phyloP scores from a whole-genome alignment of 169 alveolate species.

The Plasmodium vinckei region DNA sequence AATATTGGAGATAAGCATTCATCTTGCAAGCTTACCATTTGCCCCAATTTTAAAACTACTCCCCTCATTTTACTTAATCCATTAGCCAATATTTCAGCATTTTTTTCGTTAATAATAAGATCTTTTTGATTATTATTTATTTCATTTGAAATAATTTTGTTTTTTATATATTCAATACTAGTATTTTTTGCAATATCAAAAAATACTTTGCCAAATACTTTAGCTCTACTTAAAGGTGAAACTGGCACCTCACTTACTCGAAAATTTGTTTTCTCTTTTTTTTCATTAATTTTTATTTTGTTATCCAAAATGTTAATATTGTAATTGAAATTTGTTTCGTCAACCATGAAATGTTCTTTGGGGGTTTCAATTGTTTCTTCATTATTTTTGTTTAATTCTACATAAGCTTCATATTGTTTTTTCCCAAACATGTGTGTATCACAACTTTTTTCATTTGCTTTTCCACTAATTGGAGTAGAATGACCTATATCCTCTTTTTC shows the following conservation, averaged over 20 bases:
- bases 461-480: no score
- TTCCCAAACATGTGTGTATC: neutral
- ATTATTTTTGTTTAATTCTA: neutral
- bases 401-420: neutral
- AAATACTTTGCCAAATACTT: slow-evolving; percentile 60
- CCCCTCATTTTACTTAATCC: slow-evolving; percentile 92
- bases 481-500: no score
- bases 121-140: neutral
- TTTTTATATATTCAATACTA: slow-evolving; percentile 62
- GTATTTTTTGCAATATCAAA: slow-evolving; percentile 68
- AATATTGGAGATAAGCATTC: slow-evolving; percentile 91
- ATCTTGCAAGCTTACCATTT: slow-evolving; percentile 89
- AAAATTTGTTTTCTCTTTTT: slow-evolving; percentile 20
- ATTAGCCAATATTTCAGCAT: slow-evolving; percentile 83
- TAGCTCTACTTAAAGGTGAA: slow-evolving; percentile 61
- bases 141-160: slow-evolving; percentile 6
- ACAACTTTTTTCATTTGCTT: no score
- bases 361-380: neutral
- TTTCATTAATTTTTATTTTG: slow-evolving; percentile 12
- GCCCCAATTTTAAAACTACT: slow-evolving; percentile 89
- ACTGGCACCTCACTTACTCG: slow-evolving; percentile 64
- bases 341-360: slow-evolving; percentile 22
- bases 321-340: slow-evolving; percentile 43
- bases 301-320: slow-evolving; percentile 26
- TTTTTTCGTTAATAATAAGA: slow-evolving; percentile 70